Percentiles rank a stretch among this genome's conserved stretches.
Evolutionary conservation across 345 rosid species (phyloP).

Genomic region (Jatropha curcas): DNA sequence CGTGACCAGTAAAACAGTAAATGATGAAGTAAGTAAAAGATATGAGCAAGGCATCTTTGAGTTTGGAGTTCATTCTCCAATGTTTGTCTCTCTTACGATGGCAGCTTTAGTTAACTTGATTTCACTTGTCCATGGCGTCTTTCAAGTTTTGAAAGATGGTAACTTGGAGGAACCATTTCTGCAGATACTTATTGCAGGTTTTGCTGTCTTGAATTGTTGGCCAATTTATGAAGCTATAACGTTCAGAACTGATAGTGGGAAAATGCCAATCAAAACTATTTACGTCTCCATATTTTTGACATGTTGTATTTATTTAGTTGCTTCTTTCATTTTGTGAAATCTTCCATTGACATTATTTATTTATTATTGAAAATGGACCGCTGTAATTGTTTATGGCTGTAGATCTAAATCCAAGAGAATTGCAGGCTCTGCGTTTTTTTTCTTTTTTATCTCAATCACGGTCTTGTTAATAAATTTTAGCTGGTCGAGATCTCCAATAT

Average conservation of each 20-base stretch:
- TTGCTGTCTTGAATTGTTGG: conserved; percentile 44
- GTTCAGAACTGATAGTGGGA: conserved; percentile 59
- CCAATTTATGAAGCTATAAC: conserved; percentile 65
- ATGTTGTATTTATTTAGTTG: conserved; percentile 18
- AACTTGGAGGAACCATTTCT: conserved; percentile 27
- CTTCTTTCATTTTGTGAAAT: conserved; percentile 25
- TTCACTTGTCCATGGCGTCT: conserved; percentile 36
- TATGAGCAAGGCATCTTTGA: conserved; percentile 59
- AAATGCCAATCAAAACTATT: conserved; percentile 37
- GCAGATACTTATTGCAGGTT: conserved; percentile 48
- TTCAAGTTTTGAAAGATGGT: conserved; percentile 2
- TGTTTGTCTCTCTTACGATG: conserved; percentile 46
- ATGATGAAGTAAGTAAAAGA: conserved; percentile 50
- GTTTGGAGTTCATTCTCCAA: conserved; percentile 53
- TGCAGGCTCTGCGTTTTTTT: no score
- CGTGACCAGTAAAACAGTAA: conserved; percentile 58
- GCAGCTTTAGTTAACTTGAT: conserved; percentile 53
- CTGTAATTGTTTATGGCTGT: no score
- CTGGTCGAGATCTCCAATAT: no score
- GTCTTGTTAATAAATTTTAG: no score
- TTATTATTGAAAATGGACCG: no score
- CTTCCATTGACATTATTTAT: no score
- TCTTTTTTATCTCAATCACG: no score
- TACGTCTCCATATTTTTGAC: conserved; percentile 31
- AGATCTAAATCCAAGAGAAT: no score